These are phyloP conservation scores for Capsicum chinense DNA, from an alignment of 257 asterid species.

Conservation along the genomic window DNA sequence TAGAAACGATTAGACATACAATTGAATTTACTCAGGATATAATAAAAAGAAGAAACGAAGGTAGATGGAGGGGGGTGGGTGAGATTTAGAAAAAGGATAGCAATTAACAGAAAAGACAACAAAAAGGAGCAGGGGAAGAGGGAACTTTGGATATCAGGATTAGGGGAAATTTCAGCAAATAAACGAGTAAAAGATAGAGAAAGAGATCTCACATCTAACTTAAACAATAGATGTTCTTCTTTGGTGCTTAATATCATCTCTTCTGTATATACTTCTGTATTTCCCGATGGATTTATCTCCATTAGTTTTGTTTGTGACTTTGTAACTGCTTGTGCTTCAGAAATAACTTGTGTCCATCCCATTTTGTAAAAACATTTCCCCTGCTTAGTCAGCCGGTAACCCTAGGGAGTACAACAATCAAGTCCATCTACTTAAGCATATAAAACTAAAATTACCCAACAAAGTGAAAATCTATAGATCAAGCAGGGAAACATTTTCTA, in stretches of 20 bases:
- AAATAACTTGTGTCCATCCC: conserved; percentile 72
- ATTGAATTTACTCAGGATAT: not conserved
- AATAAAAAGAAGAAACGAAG: not conserved
- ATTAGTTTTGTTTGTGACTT: conserved; percentile 70
- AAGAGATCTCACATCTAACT: conserved; percentile 62
- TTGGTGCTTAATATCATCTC: conserved; percentile 39
- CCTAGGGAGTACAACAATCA: conserved; percentile 45
- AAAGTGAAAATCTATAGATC: not conserved
- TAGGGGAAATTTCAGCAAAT: conserved; percentile 17
- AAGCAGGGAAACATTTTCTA: not conserved
- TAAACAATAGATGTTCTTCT: conserved; percentile 57
- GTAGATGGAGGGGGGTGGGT: not conserved
- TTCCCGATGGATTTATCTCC: conserved; percentile 48
- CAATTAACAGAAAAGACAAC: not conserved
- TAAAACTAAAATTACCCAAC: not conserved
- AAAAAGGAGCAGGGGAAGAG: not conserved
- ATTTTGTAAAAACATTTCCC: conserved; percentile 59
- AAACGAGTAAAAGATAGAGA: conserved; percentile 26
- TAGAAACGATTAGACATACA: conserved; percentile 28
- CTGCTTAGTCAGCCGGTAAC: conserved; percentile 73
- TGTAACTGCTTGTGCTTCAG: conserved; percentile 61
- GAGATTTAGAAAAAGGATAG: not conserved
- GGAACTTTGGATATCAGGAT: not conserved
- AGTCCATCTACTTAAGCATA: not conserved
- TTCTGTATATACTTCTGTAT: conserved; percentile 35